Evolutionary conservation across 305 asterid species (phyloP), one percentile per base, ranked within the genome.

Genomic region (Rubia balearica): DNA sequence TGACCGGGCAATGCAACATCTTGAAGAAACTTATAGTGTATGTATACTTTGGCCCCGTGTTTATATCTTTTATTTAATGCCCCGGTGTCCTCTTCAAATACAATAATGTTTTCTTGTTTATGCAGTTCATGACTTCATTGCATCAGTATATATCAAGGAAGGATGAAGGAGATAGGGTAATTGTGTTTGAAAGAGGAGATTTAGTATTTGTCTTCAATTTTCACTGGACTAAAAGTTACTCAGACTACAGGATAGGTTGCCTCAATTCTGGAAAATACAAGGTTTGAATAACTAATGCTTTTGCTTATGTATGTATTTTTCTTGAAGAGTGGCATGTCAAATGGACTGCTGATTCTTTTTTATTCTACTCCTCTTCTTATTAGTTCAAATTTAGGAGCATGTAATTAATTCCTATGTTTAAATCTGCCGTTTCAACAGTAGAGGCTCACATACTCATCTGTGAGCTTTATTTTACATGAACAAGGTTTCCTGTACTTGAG

Each of bases 91-190:
- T 67, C 61, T 33, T 24, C 48, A n/a, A 53, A 53, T 53, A n/a
- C 59, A 17, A 22, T 53, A 53, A 56, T 41, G 22, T 57, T 68
- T 59, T 64, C 40, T 45, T 71, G 24, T 62, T 60, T 33, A 51
- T 78, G 83, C 90, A 91, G 99, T 94, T 94, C 86, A 94, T 94
- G 98, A 91, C 96, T n/a, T 87, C 99, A 62, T 90, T 84, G 80
- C 97, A 91, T 81, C 98, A 83, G 80, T 91, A 78, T 81, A 87
- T 94, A 83, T 91, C 99, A 56, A 84, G 87, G 79, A 88, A 91
- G 81, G 80, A 91, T 71, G 99, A 94, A 80, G 89, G 86, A 61
- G 99, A 94, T 73, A 85, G 84, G 81, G 27, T 86, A 55, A 84
- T 94, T 65, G 90, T 86, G 33, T 94, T 91, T 46, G 99, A 94